These are phyloP conservation scores for Solioccasus polychromus DNA, from an alignment of 768 basidiomycete species.

Conservation along the genomic window DNA sequence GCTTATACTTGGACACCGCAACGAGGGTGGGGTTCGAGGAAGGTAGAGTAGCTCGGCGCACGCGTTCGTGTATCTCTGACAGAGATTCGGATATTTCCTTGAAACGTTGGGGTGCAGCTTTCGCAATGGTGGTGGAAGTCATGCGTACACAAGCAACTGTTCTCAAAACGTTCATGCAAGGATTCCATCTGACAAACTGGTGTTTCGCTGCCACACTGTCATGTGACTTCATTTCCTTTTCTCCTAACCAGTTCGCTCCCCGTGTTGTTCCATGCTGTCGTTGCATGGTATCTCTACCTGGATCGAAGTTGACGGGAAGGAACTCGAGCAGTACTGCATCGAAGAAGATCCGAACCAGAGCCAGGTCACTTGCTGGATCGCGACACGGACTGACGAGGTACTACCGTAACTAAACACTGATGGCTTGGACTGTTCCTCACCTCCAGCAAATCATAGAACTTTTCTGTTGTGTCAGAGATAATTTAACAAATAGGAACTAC, in stretches of 20 bases:
- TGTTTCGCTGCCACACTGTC: neutral
- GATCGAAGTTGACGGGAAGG: conserved; percentile 26
- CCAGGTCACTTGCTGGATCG: conserved; percentile 29
- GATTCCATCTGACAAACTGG: neutral
- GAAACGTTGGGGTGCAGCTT: conserved; percentile 40
- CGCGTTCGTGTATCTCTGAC: conserved; percentile 47
- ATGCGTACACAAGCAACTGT: conserved; percentile 13
- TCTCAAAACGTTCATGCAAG: conserved; percentile 1
- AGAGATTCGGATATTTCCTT: conserved; percentile 55
- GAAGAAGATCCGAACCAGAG: conserved; percentile 13
- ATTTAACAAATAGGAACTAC: conserved; percentile 3
- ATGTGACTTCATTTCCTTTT: conserved; percentile 17
- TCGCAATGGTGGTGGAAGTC: conserved; percentile 13
- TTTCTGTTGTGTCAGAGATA: conserved; percentile 25
- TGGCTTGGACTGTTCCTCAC: neutral
- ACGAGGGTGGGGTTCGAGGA: conserved; percentile 50
- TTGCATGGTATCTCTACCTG: conserved; percentile 22
- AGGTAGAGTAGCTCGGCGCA: conserved; percentile 35
- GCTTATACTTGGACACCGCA: conserved; percentile 93
- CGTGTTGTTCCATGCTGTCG: conserved; percentile 23
- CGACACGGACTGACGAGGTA: conserved; percentile 27
- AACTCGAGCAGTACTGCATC: conserved; percentile 26
- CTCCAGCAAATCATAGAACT: conserved; percentile 13
- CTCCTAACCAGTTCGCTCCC: neutral
- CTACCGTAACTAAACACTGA: neutral